Evolutionary conservation across 2,329 filamentous ascomycete species (phyloP), one percentile per base, ranked within the genome.

Genomic region (Parascedosporium putredinis): DNA sequence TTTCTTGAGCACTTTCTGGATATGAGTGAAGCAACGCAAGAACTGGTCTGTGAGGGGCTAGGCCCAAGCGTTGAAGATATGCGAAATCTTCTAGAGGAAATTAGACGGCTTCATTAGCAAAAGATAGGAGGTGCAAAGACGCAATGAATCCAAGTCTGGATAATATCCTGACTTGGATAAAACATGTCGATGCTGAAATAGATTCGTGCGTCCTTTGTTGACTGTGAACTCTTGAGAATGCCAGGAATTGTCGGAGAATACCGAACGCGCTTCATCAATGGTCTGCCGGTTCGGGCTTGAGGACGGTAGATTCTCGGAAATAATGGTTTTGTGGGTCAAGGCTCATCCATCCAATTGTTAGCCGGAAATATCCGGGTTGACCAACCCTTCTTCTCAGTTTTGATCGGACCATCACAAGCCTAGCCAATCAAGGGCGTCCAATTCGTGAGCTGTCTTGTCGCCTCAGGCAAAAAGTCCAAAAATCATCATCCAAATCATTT

Each of bases 1-100:
- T 72, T 97, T 58, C 74, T 98, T 10, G 91, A 97, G 67, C 68
- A 79, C 47, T 96, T 96, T 61, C 65, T 97, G 56, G 83, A 89
- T 55, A 70, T 86, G 54, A 72, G 77, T 43, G 79, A 83, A 50
- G 69, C 71, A 33, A 67, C 67, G 36, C 80, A 83, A 65, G 69
- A 67, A 56, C 62, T 67, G 50, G 69, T 77, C 46, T 80, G 70
- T 51, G 62, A 72, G 62, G 81, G 70, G 45, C 73, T 75, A 55
- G 84, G 71, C 50, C 81, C 70, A 54, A 78, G 71, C 70, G 64
- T 87, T 55, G 74, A 83, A 64, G 62, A 80, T 69, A 75, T 84
- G 66, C 70, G 81, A 45, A 76, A 75, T 47, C 58, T 81, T 49
- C 69, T 85, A 2, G 81, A 84, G 58, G 77, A 81, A 58, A 60